Evolutionary conservation across 495 filamentous ascomycete species (phyloP), one percentile per base, ranked within the genome.

Genomic region (Aspergillus egyptiacus): DNA sequence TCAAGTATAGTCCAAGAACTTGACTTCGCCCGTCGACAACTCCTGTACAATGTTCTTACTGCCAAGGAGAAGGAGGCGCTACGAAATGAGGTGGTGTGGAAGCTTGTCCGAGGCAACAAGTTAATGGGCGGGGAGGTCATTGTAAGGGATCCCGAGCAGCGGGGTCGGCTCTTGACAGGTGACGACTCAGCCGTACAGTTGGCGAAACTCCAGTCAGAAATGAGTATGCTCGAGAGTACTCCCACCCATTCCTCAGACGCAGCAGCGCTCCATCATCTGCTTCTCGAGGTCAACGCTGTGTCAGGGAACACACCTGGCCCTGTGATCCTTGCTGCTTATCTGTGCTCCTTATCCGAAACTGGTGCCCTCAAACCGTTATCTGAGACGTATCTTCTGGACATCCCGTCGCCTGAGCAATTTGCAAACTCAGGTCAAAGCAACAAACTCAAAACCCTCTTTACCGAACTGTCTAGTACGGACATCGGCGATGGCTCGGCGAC

Each of bases 101-200:
- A 95, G 61, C 76, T 99, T 31, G 91, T 97, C 2, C 77, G 76
- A 10, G 93, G 89, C 22, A 99, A 97, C 65, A 96, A 96, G 66
- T 77, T 96, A 59, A 83, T 96, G 28, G 85, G 80, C 31, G 85
- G 86, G 19, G 91, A 97, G 55, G 83, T 96, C 17, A 95, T 99
- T 63, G 93, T 99, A 34, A 80, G 93, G 17, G 90, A 93, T 66
- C 89, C 91, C 1, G 76, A 76, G 8, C 80, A 87, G 55, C 73
- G 82, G n/a, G 93, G 93, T 24, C 79, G 89, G 19, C 78, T 97
- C 27, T 67, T 99, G 38, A 96, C 89, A 0, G 87, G 86, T 2
- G 87, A 95, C 32, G 93, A 99, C 64, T 95, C 91, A 0, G 87
- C 89, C 30, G 83, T 97, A 27, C 89, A 96, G 50, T 79, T 97